Evolutionary conservation across 805 yeast species (phyloP).

Genomic region (Priceomyces medius): DNA sequence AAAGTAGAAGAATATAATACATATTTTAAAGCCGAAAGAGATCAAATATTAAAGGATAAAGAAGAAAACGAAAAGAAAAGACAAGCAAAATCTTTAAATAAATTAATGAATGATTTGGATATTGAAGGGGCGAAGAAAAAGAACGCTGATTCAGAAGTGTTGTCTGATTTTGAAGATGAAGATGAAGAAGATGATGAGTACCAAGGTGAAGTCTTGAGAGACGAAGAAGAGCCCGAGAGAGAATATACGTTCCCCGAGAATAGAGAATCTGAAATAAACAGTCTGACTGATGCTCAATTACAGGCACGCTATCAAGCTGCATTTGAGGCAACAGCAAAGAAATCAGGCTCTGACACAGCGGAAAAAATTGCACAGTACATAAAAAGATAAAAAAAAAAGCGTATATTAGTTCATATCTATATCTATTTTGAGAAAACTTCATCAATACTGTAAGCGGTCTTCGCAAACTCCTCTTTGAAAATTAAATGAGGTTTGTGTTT

Average conservation of each 20-base stretch:
- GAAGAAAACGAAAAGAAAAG: constrained; percentile 70
- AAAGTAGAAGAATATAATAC: constrained; percentile 86
- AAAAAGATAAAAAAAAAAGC: constrained; percentile 25
- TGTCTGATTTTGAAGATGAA: constrained; percentile 51
- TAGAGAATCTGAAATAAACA: constrained; percentile 58
- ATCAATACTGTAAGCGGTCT: constrained; percentile 30
- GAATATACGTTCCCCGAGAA: constrained; percentile 73
- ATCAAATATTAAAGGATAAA: constrained; percentile 70
- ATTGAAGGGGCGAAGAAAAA: constrained; percentile 38
- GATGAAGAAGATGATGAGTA: constrained; percentile 51
- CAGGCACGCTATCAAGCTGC: constrained; percentile 75
- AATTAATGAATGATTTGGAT: constrained; percentile 86
- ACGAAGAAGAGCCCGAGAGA: constrained; percentile 49
- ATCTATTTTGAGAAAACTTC: constrained; percentile 11
- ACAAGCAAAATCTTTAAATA: constrained; percentile 67
- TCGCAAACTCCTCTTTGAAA: constrained; percentile 44
- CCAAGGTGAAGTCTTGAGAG: constrained; percentile 48
- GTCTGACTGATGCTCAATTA: constrained; percentile 46
- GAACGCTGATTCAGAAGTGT: constrained; percentile 44
- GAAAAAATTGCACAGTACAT: constrained; percentile 71
- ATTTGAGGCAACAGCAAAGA: constrained; percentile 59
- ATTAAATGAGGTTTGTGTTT: constrained; percentile 70
- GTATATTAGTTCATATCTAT: constrained; percentile 3
- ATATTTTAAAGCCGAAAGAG: constrained; percentile 83
- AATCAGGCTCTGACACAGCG: constrained; percentile 65